Conservation (phyloP, 2,329 filamentous ascomycete genomes). For the Trichoderma atrobrunneum region DNA sequence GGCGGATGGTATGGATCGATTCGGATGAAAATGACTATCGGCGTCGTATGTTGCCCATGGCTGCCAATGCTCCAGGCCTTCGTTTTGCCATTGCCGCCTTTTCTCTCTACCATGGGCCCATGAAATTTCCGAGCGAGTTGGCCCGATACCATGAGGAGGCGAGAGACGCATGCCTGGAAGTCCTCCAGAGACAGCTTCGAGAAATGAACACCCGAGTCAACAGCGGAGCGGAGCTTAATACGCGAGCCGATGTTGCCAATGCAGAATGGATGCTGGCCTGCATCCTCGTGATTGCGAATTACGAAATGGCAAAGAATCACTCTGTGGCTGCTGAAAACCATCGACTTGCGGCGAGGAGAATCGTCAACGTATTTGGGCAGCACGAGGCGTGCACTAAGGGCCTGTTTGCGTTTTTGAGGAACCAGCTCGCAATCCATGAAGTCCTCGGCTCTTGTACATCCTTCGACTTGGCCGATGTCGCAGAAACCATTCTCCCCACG, state of each 20-base stretch:
- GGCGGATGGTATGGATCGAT: slow-evolving; percentile 34
- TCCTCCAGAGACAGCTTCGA: slow-evolving; percentile 26
- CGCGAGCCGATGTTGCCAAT: slow-evolving; percentile 26
- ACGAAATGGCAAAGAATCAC: slow-evolving; percentile 31
- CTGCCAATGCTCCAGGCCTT: slow-evolving; percentile 28
- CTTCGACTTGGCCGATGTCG: slow-evolving; percentile 26
- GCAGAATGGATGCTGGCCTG: slow-evolving; percentile 33
- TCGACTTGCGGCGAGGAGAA: slow-evolving; percentile 29
- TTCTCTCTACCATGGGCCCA: slow-evolving; percentile 29
- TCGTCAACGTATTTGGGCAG: slow-evolving; percentile 30
- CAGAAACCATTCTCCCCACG: slow-evolving; percentile 23
- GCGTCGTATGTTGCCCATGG: slow-evolving; percentile 28
- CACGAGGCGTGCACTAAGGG: slow-evolving; percentile 23
- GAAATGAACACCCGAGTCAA: slow-evolving; percentile 28
- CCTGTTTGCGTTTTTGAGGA: slow-evolving; percentile 30
- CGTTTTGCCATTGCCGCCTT: slow-evolving; percentile 31
- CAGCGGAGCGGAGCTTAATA: slow-evolving; percentile 24
- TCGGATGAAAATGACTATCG: slow-evolving; percentile 31
- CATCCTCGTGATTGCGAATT: slow-evolving; percentile 32
- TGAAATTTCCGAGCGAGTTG: slow-evolving; percentile 23
- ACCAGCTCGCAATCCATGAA: slow-evolving; percentile 31
- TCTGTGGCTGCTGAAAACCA: slow-evolving; percentile 29
- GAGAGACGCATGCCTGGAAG: slow-evolving; percentile 28
- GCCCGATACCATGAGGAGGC: slow-evolving; percentile 28
- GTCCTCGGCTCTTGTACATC: slow-evolving; percentile 30